A percentile compares a stretch with the other conserved stretches of the same genome.
These are phyloP conservation scores for Coemansia sp. DNA, from an alignment of 192 early-diverging fungal species.

Conservation along the genomic window DNA sequence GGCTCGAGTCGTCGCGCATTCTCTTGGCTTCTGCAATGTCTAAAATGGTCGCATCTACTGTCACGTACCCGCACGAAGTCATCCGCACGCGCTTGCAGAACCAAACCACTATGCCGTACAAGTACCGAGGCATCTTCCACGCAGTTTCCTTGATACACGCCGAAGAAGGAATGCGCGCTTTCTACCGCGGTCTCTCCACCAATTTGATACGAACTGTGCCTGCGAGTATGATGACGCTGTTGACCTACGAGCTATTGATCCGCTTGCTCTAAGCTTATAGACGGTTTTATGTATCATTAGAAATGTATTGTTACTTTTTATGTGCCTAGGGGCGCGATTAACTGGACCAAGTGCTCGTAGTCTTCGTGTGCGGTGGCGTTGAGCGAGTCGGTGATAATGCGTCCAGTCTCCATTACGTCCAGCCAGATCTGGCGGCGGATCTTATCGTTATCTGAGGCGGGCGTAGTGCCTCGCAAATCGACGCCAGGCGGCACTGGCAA, in stretches of 20 bases:
- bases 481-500: slow-evolving; percentile 30
- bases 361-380: slow-evolving; percentile 24
- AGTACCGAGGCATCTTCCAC: slow-evolving; percentile 85
- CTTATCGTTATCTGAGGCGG: slow-evolving; percentile 43
- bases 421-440: slow-evolving; percentile 52
- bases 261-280: slow-evolving; percentile 47
- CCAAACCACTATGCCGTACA: slow-evolving; percentile 68
- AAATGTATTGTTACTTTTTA: neutral
- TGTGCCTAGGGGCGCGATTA: slow-evolving; percentile 35
- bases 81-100: slow-evolving; percentile 93
- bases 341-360: slow-evolving; percentile 15
- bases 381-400: slow-evolving; percentile 16
- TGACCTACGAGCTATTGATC: slow-evolving; percentile 89
- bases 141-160: slow-evolving; percentile 67
- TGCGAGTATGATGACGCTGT: slow-evolving; percentile 78
- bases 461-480: slow-evolving; percentile 34
- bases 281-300: slow-evolving; percentile 8
- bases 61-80: slow-evolving; percentile 96
- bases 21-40: slow-evolving; percentile 79
- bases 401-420: slow-evolving; percentile 25
- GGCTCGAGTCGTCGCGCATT: slow-evolving; percentile 60
- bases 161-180: slow-evolving; percentile 81
- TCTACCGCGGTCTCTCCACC: slow-evolving; percentile 86
- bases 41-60: slow-evolving; percentile 86
- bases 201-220: slow-evolving; percentile 91